phyloP scores from a whole-genome alignment of 1,284 basidiomycete genomes.

The Singerocomus inundabilis region DNA sequence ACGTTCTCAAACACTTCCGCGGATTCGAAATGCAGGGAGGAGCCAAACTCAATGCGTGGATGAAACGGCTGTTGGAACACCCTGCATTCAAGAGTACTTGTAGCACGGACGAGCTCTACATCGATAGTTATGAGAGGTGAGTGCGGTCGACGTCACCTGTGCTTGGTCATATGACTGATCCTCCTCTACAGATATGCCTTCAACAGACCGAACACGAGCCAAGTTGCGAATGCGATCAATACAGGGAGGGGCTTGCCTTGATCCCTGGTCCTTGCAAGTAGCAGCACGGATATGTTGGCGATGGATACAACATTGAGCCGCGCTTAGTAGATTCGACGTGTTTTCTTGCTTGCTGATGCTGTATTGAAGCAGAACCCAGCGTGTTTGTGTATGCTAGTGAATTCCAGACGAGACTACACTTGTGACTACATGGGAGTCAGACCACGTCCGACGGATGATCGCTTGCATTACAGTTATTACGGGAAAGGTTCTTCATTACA shows the following conservation, averaged over 20 bases:
- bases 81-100: slow-evolving; percentile 68
- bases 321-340: neutral
- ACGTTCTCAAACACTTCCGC: slow-evolving; percentile 69
- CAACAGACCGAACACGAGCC: slow-evolving; percentile 70
- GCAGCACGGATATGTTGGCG: neutral
- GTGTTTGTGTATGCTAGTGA: neutral
- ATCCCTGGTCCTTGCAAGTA: slow-evolving; percentile 15
- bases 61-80: slow-evolving; percentile 55
- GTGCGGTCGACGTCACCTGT: slow-evolving; percentile 6
- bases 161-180: slow-evolving; percentile 1
- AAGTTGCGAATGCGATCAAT: slow-evolving; percentile 72
- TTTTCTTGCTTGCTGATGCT: neutral
- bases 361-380: neutral
- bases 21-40: slow-evolving; percentile 56
- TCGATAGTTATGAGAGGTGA: slow-evolving; percentile 75
- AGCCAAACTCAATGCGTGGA: slow-evolving; percentile 51
- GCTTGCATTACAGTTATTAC: neutral
- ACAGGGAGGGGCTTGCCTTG: slow-evolving; percentile 58
- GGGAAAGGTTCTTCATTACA: neutral
- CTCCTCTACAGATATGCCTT: slow-evolving; percentile 55
- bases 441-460: neutral
- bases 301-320: no score
- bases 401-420: neutral
- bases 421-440: neutral
- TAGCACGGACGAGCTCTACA: slow-evolving; percentile 68